phyloP scores from a whole-genome alignment of 2,329 filamentous ascomycete species.

The Sclerotinia sclerotiorum region DNA sequence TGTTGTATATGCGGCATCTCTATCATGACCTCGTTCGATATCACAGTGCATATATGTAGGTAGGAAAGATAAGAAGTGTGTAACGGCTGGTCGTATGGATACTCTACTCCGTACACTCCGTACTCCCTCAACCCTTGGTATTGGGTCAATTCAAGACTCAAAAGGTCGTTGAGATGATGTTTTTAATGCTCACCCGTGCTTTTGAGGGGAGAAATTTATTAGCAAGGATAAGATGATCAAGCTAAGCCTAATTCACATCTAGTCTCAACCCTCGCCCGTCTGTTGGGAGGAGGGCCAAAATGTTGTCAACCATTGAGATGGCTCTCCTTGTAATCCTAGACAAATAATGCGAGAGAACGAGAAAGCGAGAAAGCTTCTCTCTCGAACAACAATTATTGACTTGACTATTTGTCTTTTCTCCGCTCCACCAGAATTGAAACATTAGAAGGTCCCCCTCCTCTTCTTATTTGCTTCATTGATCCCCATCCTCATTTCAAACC shows the following conservation, averaged over 20 bases:
- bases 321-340: slow-evolving; percentile 18
- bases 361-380: slow-evolving; percentile 1
- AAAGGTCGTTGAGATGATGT: slow-evolving; percentile 20
- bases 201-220: neutral
- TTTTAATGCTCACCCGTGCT: slow-evolving; percentile 8
- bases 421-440: slow-evolving; percentile 6
- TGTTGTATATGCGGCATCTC: neutral
- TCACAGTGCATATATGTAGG: neutral
- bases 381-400: no score
- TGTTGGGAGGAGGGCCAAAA: slow-evolving; percentile 24
- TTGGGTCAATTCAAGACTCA: neutral
- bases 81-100: neutral
- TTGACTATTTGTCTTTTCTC: slow-evolving; percentile 14
- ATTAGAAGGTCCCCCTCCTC: slow-evolving; percentile 10
- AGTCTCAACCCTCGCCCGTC: slow-evolving; percentile 17
- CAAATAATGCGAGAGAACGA: neutral
- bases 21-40: neutral
- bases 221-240: neutral
- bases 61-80: neutral
- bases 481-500: neutral
- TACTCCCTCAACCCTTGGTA: neutral
- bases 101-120: neutral
- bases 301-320: slow-evolving; percentile 21
- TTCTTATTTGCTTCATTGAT: slow-evolving; percentile 5
- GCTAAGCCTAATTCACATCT: slow-evolving; percentile 16